Percentiles rank a stretch among this genome's conserved stretches.
Conservation (phyloP, 495 filamentous ascomycete genomes). For the Margaritispora aquatica region DNA sequence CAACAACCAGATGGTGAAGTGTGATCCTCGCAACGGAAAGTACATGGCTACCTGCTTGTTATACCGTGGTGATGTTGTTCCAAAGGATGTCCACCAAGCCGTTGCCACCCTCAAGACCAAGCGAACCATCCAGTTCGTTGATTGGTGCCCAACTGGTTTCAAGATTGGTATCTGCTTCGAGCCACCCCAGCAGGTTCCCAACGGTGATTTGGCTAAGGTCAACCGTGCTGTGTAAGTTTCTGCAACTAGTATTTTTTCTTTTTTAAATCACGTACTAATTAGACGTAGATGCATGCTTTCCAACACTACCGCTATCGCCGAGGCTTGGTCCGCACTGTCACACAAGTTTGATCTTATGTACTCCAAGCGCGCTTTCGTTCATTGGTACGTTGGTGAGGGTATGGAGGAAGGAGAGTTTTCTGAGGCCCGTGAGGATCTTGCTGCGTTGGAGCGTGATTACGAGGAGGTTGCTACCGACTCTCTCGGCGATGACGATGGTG, state of each 20-base stretch:
- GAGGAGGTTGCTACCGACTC: slow-evolving; percentile 98
- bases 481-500: slow-evolving; percentile 78
- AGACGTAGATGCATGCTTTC: slow-evolving; percentile 85
- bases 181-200: slow-evolving; percentile 89
- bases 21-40: slow-evolving; percentile 97
- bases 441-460: slow-evolving; percentile 97
- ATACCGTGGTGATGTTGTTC: slow-evolving; percentile 97
- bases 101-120: slow-evolving; percentile 97
- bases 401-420: slow-evolving; percentile 99
- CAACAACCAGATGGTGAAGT: slow-evolving; percentile 97
- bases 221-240: slow-evolving; percentile 89
- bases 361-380: slow-evolving; percentile 98
- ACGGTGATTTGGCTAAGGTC: slow-evolving; percentile 94
- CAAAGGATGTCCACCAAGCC: slow-evolving; percentile 86
- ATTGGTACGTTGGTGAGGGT: slow-evolving; percentile 99
- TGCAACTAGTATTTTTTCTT: neutral
- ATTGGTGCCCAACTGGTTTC: slow-evolving; percentile 99
- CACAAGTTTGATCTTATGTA: slow-evolving; percentile 99
- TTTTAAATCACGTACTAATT: slow-evolving; percentile 10
- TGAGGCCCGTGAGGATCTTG: slow-evolving; percentile 96
- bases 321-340: slow-evolving; percentile 95
- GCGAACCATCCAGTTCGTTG: slow-evolving; percentile 97
- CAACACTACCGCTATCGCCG: slow-evolving; percentile 98
- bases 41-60: slow-evolving; percentile 99
- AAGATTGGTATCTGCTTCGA: slow-evolving; percentile 99